Evolutionary conservation across 768 basidiomycete genomes (phyloP).

Genomic region (Tylopilus plumbeoviolaceoides): DNA sequence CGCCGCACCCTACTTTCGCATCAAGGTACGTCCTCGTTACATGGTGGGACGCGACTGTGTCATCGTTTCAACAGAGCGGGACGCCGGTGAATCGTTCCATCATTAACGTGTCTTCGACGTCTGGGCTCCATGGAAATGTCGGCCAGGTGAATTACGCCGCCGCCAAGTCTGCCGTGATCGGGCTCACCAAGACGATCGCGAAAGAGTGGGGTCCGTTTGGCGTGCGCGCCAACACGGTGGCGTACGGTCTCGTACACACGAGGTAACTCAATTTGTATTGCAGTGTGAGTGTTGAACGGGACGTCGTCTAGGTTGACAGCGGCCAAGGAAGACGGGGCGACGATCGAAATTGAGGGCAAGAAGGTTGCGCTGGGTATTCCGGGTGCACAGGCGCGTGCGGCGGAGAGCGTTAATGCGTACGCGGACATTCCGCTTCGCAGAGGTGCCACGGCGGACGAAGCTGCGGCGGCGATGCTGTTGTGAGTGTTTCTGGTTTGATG

Average conservation of each 20-base stretch:
- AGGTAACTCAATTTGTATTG: conserved; percentile 37
- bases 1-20: conserved; percentile 79
- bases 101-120: conserved; percentile 76
- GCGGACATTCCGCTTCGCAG: conserved; percentile 61
- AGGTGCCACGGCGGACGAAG: conserved; percentile 70
- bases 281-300: conserved; percentile 2
- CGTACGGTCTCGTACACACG: conserved; percentile 75
- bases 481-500: conserved; percentile 35
- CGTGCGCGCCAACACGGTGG: conserved; percentile 79
- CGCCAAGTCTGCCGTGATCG: conserved; percentile 73
- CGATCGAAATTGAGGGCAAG: conserved; percentile 79
- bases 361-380: conserved; percentile 82
- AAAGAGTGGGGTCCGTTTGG: conserved; percentile 87
- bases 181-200: conserved; percentile 79
- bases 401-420: conserved; percentile 40
- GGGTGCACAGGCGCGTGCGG: conserved; percentile 39
- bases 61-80: conserved; percentile 36
- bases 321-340: conserved; percentile 71
- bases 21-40: conserved; percentile 45
- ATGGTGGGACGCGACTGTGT: background rate
- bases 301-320: conserved; percentile 57
- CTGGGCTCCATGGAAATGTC: conserved; percentile 84
- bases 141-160: conserved; percentile 83
- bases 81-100: conserved; percentile 68
- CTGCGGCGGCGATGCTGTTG: conserved; percentile 73